A percentile compares a stretch with the other conserved stretches of the same genome.
phyloP scores from a whole-genome alignment of 129 eudicot genomes.

The Flaveria bidentis region DNA sequence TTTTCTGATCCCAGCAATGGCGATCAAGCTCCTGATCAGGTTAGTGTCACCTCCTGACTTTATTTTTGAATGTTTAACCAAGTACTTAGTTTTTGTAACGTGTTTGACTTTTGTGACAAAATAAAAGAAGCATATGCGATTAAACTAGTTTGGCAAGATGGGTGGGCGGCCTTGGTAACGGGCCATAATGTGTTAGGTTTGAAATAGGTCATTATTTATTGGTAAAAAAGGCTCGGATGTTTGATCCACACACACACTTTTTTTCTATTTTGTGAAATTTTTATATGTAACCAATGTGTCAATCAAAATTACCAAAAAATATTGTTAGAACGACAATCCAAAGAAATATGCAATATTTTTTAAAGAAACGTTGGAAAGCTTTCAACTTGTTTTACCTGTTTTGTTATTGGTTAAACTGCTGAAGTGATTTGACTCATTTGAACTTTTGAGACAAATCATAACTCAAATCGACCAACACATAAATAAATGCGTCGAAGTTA shows the following conservation, averaged over 20 bases:
- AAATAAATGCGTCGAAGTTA: background rate
- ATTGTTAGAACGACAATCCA: background rate
- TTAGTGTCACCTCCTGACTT: slow-evolving; percentile 12
- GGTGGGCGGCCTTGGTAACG: background rate
- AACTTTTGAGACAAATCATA: too few relatives aligned
- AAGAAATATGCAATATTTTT: background rate
- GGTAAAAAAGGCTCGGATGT: too few relatives aligned
- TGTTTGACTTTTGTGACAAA: background rate
- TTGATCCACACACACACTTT: background rate
- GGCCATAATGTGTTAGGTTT: background rate
- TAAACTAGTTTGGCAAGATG: background rate
- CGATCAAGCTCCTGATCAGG: slow-evolving; percentile 56
- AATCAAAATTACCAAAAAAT: background rate
- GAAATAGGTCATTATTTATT: background rate
- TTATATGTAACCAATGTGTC: background rate
- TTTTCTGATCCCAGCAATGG: slow-evolving; percentile 50
- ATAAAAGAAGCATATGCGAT: background rate
- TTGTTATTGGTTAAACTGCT: too few relatives aligned
- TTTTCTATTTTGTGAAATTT: background rate
- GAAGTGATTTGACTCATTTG: background rate
- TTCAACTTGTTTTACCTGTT: background rate
- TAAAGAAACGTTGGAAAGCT: background rate
- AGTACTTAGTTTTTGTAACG: background rate
- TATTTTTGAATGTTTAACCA: background rate
- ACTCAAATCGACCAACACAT: too few relatives aligned